Percentiles rank a stretch among this genome's conserved stretches.
Evolutionary conservation across 2,329 filamentous ascomycete species (phyloP).

Genomic region (Tolypocladium tropicale): DNA sequence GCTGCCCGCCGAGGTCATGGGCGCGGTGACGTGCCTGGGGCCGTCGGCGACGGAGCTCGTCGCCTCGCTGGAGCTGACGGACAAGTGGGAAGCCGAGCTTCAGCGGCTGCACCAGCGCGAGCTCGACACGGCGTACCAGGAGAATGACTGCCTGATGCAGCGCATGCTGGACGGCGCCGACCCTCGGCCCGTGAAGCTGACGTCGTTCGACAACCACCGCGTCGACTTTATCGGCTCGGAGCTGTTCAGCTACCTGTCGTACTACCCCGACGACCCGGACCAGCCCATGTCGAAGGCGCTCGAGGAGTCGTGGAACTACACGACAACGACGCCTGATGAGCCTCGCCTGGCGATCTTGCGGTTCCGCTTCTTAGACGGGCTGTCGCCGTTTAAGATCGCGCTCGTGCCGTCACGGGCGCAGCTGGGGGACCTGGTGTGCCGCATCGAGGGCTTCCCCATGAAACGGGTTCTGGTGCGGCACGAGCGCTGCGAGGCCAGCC

Average conservation of each 20-base stretch:
- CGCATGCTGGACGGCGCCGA: slow-evolving; percentile 2
- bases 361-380: not conserved
- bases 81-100: slow-evolving; percentile 6
- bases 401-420: slow-evolving; percentile 4
- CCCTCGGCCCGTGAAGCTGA: not conserved
- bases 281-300: slow-evolving; percentile 1
- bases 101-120: slow-evolving; percentile 5
- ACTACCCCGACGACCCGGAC: slow-evolving; percentile 2
- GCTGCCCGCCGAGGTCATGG: slow-evolving; percentile 2
- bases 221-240: slow-evolving; percentile 2
- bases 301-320: slow-evolving; percentile 1
- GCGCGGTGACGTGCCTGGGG: slow-evolving; percentile 4
- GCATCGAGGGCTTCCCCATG: slow-evolving; percentile 4
- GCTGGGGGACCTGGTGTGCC: slow-evolving; percentile 5
- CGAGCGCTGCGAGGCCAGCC: not conserved
- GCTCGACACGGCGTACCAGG: slow-evolving; percentile 3
- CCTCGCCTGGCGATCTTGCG: slow-evolving; percentile 6
- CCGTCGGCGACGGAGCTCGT: slow-evolving; percentile 3
- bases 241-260: slow-evolving; percentile 2
- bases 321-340: slow-evolving; percentile 1
- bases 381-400: slow-evolving; percentile 5
- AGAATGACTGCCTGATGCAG: slow-evolving; percentile 5
- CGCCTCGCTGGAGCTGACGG: slow-evolving; percentile 4
- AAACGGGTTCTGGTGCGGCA: slow-evolving; percentile 5
- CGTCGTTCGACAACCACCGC: slow-evolving; percentile 1